Evolutionary conservation across 768 basidiomycete genomes (phyloP).

Genomic region (Hydnomerulius pinastri): DNA sequence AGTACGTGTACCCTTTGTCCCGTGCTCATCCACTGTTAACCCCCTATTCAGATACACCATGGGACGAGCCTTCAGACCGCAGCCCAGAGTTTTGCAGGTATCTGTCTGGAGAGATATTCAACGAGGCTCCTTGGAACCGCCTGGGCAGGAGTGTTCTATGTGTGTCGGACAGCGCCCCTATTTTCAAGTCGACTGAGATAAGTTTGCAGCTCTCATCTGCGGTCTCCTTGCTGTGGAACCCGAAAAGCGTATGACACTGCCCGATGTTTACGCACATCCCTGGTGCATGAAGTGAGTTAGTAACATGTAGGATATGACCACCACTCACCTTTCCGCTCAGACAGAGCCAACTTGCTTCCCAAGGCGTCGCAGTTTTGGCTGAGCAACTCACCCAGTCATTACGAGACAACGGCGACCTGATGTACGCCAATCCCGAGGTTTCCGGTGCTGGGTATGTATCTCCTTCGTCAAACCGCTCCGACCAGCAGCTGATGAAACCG

Average conservation of each 20-base stretch:
- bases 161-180: conserved; percentile 37
- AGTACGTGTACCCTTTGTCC: conserved; percentile 53
- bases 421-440: conserved; percentile 62
- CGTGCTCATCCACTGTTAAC: neutral
- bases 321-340: conserved; percentile 35
- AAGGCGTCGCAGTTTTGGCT: conserved; percentile 56
- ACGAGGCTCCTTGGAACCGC: conserved; percentile 77
- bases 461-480: neutral
- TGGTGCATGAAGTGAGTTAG: conserved; percentile 70
- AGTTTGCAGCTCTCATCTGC: conserved; percentile 65
- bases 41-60: conserved; percentile 78
- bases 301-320: too few relatives aligned
- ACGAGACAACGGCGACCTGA: conserved; percentile 71
- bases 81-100: conserved; percentile 84
- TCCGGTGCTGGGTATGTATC: conserved; percentile 33
- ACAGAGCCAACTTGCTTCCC: conserved; percentile 66
- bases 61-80: conserved; percentile 88
- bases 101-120: conserved; percentile 69
- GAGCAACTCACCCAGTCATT: conserved; percentile 70
- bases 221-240: conserved; percentile 77
- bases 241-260: conserved; percentile 61
- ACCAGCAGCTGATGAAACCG: neutral
- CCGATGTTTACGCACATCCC: conserved; percentile 56
- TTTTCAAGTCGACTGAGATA: neutral
- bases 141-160: conserved; percentile 61